Conservation (phyloP, 805 yeast species). For the Candida coquimbonensis region DNA sequence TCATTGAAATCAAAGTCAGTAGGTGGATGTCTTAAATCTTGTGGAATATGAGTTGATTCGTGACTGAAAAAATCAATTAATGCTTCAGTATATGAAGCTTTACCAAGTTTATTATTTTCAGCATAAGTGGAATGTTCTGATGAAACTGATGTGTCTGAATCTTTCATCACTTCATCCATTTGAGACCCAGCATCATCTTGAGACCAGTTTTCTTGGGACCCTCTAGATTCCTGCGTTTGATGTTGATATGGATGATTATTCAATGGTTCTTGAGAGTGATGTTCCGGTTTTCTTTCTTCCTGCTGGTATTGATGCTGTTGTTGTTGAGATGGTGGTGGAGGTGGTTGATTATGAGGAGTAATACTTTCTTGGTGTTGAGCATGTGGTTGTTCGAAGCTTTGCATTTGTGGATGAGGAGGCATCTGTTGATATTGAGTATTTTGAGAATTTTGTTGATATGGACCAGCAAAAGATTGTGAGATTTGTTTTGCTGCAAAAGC, state of each 20-base stretch:
- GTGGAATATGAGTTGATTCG: conserved; percentile 25
- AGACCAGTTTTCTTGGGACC: conserved; percentile 25
- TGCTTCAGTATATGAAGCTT: conserved; percentile 32
- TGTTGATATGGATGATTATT: conserved; percentile 4
- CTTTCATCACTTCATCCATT: conserved; percentile 28
- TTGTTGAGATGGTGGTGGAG: not conserved
- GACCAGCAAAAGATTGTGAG: conserved; percentile 16
- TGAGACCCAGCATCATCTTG: conserved; percentile 26
- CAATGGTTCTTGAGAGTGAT: not conserved
- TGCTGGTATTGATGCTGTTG: conserved; percentile 22
- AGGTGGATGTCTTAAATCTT: conserved; percentile 47
- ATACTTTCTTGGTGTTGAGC: conserved; percentile 22
- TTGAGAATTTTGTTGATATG: conserved; percentile 3
- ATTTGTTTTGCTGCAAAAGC: conserved; percentile 3
- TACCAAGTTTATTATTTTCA: conserved; percentile 15
- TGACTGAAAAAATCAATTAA: conserved; percentile 46
- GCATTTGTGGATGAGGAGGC: conserved; percentile 13
- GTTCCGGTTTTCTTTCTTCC: conserved; percentile 12
- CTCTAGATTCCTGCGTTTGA: conserved; percentile 22
- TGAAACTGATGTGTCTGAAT: conserved; percentile 35
- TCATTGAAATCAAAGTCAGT: conserved; percentile 56
- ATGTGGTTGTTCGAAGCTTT: conserved; percentile 16
- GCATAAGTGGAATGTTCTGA: conserved; percentile 25
- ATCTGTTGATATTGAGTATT: conserved; percentile 11
- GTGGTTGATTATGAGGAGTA: not conserved